These are phyloP conservation scores for Trichoderma citrinoviride DNA, from an alignment of 2,329 filamentous ascomycete species.

Conservation along the genomic window DNA sequence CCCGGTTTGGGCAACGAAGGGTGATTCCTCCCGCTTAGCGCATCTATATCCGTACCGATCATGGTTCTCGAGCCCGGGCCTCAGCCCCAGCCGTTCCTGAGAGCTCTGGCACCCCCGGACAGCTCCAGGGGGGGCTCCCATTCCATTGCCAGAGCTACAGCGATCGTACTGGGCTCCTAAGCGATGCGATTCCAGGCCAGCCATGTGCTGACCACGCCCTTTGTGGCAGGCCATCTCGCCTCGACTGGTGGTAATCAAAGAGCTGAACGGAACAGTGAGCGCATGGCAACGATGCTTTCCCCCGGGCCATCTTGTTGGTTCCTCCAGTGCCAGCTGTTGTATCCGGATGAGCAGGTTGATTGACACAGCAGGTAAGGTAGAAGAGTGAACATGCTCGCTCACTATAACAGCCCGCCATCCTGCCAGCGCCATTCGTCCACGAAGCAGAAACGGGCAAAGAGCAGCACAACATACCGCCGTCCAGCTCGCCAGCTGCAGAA, in stretches of 20 bases:
- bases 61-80: slow-evolving; percentile 21
- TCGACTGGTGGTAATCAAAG: neutral
- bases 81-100: slow-evolving; percentile 24
- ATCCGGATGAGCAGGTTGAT: too few species aligned
- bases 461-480: neutral
- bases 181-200: slow-evolving; percentile 7
- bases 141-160: neutral
- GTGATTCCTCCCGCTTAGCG: neutral
- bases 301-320: too few species aligned
- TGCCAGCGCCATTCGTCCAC: neutral
- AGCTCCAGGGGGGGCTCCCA: neutral
- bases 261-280: neutral
- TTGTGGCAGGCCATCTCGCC: neutral
- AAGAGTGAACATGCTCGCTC: neutral
- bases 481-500: neutral
- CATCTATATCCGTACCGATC: slow-evolving; percentile 12
- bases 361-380: neutral
- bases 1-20: neutral
- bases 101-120: neutral
- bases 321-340: neutral
- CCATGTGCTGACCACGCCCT: slow-evolving; percentile 12
- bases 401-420: neutral
- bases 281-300: neutral
- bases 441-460: neutral
- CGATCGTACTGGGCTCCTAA: slow-evolving; percentile 4